Percentiles rank a stretch among this genome's conserved stretches.
phyloP scores from a whole-genome alignment of 2,329 filamentous ascomycete species.

The Bipolaris zeicola region DNA sequence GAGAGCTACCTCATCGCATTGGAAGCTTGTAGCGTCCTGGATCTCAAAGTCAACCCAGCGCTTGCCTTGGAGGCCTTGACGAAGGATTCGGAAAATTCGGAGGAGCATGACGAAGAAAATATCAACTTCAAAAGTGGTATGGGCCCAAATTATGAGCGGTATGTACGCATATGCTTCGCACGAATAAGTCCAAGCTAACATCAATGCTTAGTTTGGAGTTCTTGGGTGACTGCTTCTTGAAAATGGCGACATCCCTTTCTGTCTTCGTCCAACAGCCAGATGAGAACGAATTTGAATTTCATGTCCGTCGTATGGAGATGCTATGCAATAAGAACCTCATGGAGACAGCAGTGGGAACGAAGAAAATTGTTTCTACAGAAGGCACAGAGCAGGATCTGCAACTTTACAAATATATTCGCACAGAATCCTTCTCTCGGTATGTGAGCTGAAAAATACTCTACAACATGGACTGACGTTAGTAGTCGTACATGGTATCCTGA shows the following conservation, averaged over 20 bases:
- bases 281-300: slow-evolving; percentile 82
- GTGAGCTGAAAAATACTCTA: slow-evolving; percentile 14
- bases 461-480: slow-evolving; percentile 23
- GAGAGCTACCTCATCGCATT: slow-evolving; percentile 80
- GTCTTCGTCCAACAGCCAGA: slow-evolving; percentile 78
- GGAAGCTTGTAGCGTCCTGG: slow-evolving; percentile 72
- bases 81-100: slow-evolving; percentile 86
- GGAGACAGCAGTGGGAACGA: slow-evolving; percentile 65
- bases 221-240: slow-evolving; percentile 89
- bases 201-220: slow-evolving; percentile 69
- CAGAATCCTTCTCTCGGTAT: slow-evolving; percentile 76
- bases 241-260: slow-evolving; percentile 92
- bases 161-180: background rate
- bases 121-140: slow-evolving; percentile 81
- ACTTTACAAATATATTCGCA: slow-evolving; percentile 78
- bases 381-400: slow-evolving; percentile 51
- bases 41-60: slow-evolving; percentile 66
- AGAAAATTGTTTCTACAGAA: slow-evolving; percentile 45
- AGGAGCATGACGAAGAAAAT: slow-evolving; percentile 70
- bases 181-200: background rate
- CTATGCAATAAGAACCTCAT: slow-evolving; percentile 92
- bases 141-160: slow-evolving; percentile 90
- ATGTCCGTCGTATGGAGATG: slow-evolving; percentile 87
- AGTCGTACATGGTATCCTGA: slow-evolving; percentile 87
- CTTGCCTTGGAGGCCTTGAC: slow-evolving; percentile 88